These are phyloP conservation scores for Phytopythium kandeliae DNA, from an alignment of 352 stramenopile genomes.

Conservation along the genomic window DNA sequence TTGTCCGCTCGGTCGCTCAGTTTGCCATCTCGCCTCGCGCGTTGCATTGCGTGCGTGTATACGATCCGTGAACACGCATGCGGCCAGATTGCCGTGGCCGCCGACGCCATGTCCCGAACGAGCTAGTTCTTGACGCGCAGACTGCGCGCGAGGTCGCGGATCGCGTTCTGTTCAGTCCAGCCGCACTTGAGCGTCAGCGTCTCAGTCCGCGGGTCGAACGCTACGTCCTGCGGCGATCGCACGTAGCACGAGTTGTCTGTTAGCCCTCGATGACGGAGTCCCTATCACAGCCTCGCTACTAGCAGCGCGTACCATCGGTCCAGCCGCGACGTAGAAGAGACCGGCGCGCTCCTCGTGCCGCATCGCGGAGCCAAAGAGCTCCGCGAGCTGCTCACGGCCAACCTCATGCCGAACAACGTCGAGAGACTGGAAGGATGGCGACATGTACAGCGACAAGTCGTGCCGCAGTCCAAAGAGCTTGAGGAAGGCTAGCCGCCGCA, in stretches of 20 bases:
- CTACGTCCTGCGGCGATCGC: constrained; percentile 26
- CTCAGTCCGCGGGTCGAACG: constrained; percentile 60
- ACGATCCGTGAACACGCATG: too few species aligned
- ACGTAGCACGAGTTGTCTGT: too few species aligned
- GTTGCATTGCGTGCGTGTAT: too few species aligned
- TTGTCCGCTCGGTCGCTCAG: too few species aligned
- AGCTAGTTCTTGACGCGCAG: constrained; percentile 53
- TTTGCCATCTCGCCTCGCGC: too few species aligned
- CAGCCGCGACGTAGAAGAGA: constrained; percentile 46
- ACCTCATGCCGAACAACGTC: constrained; percentile 32
- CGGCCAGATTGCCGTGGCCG: too few species aligned
- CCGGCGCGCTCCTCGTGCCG: constrained; percentile 68
- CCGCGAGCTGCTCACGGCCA: constrained; percentile 38
- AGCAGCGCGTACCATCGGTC: constrained; percentile 43
- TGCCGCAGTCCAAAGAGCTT: constrained; percentile 47
- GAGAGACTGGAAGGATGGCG: constrained; percentile 40
- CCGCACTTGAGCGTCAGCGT: constrained; percentile 41
- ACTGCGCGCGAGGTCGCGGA: constrained; percentile 63
- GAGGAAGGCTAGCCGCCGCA: constrained; percentile 61
- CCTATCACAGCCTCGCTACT: not conserved
- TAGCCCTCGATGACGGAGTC: too few species aligned
- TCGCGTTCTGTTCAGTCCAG: constrained; percentile 55
- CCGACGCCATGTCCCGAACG: too few species aligned
- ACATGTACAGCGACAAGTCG: constrained; percentile 50
- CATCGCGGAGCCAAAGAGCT: constrained; percentile 65